A percentile compares a stretch with the other conserved stretches of the same genome.
Conservation (phyloP, 345 rosid genomes). For the Eucalyptus tenuipes region DNA sequence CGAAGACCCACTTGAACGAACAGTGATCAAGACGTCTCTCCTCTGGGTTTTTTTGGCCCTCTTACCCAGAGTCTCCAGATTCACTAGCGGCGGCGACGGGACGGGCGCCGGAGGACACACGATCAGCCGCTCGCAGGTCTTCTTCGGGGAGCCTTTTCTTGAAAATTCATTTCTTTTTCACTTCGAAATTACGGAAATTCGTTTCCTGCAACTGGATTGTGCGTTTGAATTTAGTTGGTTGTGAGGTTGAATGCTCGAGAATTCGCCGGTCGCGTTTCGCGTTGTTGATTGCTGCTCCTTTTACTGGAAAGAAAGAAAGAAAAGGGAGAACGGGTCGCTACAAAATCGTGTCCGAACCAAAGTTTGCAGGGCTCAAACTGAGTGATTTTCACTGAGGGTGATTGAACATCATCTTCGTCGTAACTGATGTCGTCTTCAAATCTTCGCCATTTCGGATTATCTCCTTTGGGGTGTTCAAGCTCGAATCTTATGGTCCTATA, state of each 20-base stretch:
- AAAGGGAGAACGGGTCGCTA: not conserved
- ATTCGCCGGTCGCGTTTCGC: not conserved
- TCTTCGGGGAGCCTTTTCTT: not conserved
- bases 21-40: not conserved
- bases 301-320: not conserved
- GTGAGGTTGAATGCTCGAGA: not conserved
- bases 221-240: rapidly evolving
- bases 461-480: not conserved
- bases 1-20: not conserved
- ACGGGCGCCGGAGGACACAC: not conserved
- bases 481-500: not conserved
- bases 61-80: not conserved
- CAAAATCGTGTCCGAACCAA: not conserved
- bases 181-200: not conserved
- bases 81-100: not conserved
- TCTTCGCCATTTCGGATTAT: not conserved
- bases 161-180: not conserved
- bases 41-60: not conserved
- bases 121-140: not conserved
- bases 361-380: rapidly evolving
- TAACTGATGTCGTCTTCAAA: not conserved
- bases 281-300: not conserved
- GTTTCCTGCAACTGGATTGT: rapidly evolving
- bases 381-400: not conserved
- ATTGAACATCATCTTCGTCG: not conserved